Evolutionary conservation across 2,329 filamentous ascomycete species (phyloP).

Genomic region (Pyricularia pennisetigena): DNA sequence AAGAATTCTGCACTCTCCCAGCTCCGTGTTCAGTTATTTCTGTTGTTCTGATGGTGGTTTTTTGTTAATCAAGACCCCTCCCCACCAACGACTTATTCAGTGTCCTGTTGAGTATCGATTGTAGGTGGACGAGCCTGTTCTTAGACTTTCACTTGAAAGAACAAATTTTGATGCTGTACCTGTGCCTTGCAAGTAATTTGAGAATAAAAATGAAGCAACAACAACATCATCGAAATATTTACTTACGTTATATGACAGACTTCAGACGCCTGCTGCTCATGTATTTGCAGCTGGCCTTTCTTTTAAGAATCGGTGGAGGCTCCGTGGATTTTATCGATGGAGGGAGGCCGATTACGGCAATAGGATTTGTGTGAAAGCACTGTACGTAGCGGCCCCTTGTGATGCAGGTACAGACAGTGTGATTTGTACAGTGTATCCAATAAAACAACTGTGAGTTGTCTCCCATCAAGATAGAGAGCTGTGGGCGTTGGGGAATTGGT

Average conservation of each 20-base stretch:
- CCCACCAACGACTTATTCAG: neutral
- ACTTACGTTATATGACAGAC: neutral
- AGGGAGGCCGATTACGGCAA: neutral
- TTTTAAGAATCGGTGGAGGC: neutral
- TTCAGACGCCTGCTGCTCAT: neutral
- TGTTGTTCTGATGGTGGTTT: neutral
- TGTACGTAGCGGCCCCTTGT: neutral
- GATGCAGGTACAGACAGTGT: neutral
- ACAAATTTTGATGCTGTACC: neutral
- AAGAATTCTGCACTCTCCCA: neutral
- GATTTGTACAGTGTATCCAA: neutral
- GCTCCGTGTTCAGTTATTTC: neutral
- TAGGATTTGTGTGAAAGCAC: neutral
- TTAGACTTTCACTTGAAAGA: neutral
- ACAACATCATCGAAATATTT: neutral
- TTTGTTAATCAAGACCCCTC: neutral
- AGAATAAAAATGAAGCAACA: neutral
- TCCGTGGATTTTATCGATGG: neutral
- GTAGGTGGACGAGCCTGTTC: neutral
- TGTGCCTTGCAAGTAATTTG: neutral
- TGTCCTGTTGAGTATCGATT: neutral
- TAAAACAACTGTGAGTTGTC: neutral
- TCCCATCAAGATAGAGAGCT: neutral
- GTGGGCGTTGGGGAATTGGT: neutral
- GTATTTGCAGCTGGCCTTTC: neutral